Conservation (phyloP, 208 protist species). For the Leishmania martiniquensis region DNA sequence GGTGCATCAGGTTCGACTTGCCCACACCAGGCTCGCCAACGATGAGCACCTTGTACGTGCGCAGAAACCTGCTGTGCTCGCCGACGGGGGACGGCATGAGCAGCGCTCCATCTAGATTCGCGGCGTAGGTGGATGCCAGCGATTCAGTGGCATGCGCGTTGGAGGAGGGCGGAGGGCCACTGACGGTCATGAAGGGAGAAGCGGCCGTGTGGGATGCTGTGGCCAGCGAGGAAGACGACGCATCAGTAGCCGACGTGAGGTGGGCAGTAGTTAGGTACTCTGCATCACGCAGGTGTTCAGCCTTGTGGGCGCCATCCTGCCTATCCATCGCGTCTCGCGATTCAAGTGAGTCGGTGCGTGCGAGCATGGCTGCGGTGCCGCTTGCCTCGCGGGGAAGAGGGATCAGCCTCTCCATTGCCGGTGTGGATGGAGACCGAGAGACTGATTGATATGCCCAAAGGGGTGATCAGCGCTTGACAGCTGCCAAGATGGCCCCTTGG, state of each 20-base stretch:
- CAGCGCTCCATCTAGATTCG: background rate
- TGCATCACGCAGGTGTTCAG: background rate
- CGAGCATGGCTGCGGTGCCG: background rate
- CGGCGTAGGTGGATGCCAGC: slow-evolving; percentile 8
- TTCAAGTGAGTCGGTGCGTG: background rate
- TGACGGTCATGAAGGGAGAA: background rate
- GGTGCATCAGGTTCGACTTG: slow-evolving; percentile 95
- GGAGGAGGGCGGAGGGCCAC: background rate
- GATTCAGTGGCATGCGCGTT: background rate
- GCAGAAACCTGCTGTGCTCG: slow-evolving; percentile 45
- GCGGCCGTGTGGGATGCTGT: background rate
- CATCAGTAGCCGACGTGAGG: background rate
- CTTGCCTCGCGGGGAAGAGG: background rate
- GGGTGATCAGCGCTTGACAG: background rate
- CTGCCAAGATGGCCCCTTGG: background rate
- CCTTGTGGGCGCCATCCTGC: background rate
- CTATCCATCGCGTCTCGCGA: background rate
- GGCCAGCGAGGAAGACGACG: background rate
- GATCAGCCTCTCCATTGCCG: background rate
- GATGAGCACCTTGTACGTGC: slow-evolving; percentile 96
- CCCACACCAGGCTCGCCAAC: slow-evolving; percentile 95
- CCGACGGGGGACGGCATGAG: slow-evolving; percentile 15
- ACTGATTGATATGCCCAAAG: too few species aligned
- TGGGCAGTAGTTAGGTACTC: background rate
- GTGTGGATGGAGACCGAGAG: background rate